A percentile compares a stretch with the other conserved stretches of the same genome.
phyloP scores from a whole-genome alignment of 1,139 yeast genomes.

The Diutina rugosa region DNA sequence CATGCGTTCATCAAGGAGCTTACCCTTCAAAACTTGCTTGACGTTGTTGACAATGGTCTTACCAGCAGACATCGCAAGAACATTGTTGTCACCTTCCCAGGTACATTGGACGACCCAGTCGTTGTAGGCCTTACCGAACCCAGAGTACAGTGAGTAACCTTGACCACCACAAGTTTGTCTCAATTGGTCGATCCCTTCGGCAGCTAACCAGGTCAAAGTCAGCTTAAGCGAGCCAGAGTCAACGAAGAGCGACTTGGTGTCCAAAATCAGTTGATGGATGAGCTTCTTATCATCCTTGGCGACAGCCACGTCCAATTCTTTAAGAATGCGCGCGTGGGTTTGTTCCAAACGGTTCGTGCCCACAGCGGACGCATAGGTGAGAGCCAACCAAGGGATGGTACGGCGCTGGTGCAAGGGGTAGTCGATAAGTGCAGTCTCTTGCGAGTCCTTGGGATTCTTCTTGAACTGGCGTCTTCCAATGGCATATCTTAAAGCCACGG shows the following conservation, averaged over 20 bases:
- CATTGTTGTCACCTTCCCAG: slow-evolving; percentile 11
- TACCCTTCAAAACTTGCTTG: slow-evolving; percentile 5
- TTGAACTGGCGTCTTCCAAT: slow-evolving; percentile 10
- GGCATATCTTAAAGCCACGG: slow-evolving; percentile 9
- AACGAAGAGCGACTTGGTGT: slow-evolving; percentile 9
- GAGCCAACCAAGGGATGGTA: slow-evolving; percentile 9
- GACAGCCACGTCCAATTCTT: slow-evolving; percentile 8
- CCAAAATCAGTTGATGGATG: slow-evolving; percentile 4
- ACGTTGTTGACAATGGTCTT: slow-evolving; percentile 7
- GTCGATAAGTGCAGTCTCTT: slow-evolving; percentile 9
- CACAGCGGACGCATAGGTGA: slow-evolving; percentile 7
- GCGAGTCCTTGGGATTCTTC: slow-evolving; percentile 4
- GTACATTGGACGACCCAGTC: slow-evolving; percentile 12
- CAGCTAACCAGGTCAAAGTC: slow-evolving; percentile 10
- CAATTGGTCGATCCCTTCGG: slow-evolving; percentile 8
- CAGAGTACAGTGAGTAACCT: slow-evolving; percentile 10
- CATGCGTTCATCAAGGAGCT: slow-evolving; percentile 3
- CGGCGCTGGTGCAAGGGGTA: slow-evolving; percentile 10
- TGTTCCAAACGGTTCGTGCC: slow-evolving; percentile 9
- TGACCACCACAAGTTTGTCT: slow-evolving; percentile 11
- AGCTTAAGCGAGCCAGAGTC: slow-evolving; percentile 9
- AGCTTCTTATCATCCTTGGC: slow-evolving; percentile 6
- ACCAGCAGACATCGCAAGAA: slow-evolving; percentile 10
- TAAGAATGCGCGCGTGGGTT: slow-evolving; percentile 7
- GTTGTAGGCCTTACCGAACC: slow-evolving; percentile 9